A percentile compares a stretch with the other conserved stretches of the same genome.
These are phyloP conservation scores for Trichosporon ovoides DNA, from an alignment of 1,284 basidiomycete genomes.

Conservation along the genomic window DNA sequence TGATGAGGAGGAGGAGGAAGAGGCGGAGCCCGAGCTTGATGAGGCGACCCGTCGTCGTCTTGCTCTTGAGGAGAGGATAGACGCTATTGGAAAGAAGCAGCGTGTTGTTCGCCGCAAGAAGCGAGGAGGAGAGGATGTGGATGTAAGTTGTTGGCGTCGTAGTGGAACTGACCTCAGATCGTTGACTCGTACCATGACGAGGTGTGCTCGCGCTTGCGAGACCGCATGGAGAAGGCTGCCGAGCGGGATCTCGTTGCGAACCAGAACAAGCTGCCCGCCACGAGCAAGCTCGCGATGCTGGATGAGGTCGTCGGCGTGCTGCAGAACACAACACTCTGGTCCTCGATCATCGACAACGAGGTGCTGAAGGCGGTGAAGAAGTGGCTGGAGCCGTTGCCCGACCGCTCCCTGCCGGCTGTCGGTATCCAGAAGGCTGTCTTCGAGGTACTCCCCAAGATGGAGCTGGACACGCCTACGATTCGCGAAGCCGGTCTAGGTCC, in stretches of 20 bases:
- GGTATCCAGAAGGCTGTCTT: constrained; percentile 95
- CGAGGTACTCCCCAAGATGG: constrained; percentile 75
- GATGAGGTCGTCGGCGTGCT: constrained; percentile 84
- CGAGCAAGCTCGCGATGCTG: constrained; percentile 76
- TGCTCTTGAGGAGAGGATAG: constrained; percentile 53
- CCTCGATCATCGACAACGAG: constrained; percentile 93
- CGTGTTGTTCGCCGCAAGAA: constrained; percentile 66
- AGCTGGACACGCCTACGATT: constrained; percentile 83
- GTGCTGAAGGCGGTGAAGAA: constrained; percentile 80
- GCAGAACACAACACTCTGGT: constrained; percentile 80
- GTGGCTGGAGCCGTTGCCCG: constrained; percentile 93
- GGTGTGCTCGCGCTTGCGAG: constrained; percentile 77
- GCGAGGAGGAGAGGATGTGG: constrained; percentile 57
- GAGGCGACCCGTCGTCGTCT: constrained; percentile 28
- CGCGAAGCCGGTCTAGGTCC: constrained; percentile 90
- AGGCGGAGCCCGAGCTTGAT: constrained; percentile 38
- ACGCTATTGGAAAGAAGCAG: constrained; percentile 76
- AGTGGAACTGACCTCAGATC: constrained; percentile 36
- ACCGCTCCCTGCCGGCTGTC: constrained; percentile 84
- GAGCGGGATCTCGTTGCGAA: constrained; percentile 80
- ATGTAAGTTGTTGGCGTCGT: constrained; percentile 30
- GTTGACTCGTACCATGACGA: constrained; percentile 87
- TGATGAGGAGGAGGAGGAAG: constrained; percentile 35
- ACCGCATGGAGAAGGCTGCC: constrained; percentile 81
- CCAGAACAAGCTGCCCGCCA: constrained; percentile 73